Conservation (phyloP, 768 basidiomycete genomes). For the Steccherinum ochraceum region DNA sequence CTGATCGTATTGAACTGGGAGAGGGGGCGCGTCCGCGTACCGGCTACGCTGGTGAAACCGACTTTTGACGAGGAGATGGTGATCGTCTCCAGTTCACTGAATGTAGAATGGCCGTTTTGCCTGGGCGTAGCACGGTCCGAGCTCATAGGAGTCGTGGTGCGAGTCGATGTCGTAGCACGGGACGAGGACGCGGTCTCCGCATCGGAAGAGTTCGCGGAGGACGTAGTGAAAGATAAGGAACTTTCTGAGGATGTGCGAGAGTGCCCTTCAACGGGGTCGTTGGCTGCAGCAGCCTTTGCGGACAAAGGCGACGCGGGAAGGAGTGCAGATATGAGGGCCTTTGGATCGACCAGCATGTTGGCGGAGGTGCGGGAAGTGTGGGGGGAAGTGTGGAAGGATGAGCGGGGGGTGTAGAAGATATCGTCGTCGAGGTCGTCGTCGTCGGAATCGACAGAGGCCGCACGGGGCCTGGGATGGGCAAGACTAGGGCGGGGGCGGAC, state of each 20-base stretch:
- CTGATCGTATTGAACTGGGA: background rate
- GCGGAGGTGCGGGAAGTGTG: slow-evolving; percentile 39
- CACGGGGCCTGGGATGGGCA: background rate
- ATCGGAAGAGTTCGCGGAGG: slow-evolving; percentile 13
- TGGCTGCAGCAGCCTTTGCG: slow-evolving; percentile 16
- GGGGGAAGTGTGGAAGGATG: slow-evolving; percentile 38
- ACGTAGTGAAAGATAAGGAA: slow-evolving; percentile 27
- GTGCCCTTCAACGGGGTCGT: slow-evolving; percentile 14
- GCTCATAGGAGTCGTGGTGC: slow-evolving; percentile 24
- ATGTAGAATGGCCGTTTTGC: background rate
- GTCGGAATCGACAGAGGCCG: slow-evolving; percentile 7
- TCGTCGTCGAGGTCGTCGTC: slow-evolving; percentile 35
- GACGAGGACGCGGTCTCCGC: slow-evolving; percentile 36
- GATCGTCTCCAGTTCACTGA: slow-evolving; percentile 9
- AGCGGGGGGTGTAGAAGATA: slow-evolving; percentile 55
- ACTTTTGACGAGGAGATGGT: slow-evolving; percentile 16
- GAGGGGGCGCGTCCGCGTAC: slow-evolving; percentile 7
- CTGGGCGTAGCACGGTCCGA: slow-evolving; percentile 15
- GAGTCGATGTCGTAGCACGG: slow-evolving; percentile 30
- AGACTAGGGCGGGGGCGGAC: slow-evolving; percentile 4
- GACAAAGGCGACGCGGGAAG: slow-evolving; percentile 20
- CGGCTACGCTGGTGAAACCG: slow-evolving; percentile 8
- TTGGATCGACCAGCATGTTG: slow-evolving; percentile 21
- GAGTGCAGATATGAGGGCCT: slow-evolving; percentile 21
- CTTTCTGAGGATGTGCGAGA: slow-evolving; percentile 31